A percentile compares a stretch with the other conserved stretches of the same genome.
These are phyloP conservation scores for Alternaria incomplexa DNA, from an alignment of 2,329 filamentous ascomycete species.

Conservation along the genomic window DNA sequence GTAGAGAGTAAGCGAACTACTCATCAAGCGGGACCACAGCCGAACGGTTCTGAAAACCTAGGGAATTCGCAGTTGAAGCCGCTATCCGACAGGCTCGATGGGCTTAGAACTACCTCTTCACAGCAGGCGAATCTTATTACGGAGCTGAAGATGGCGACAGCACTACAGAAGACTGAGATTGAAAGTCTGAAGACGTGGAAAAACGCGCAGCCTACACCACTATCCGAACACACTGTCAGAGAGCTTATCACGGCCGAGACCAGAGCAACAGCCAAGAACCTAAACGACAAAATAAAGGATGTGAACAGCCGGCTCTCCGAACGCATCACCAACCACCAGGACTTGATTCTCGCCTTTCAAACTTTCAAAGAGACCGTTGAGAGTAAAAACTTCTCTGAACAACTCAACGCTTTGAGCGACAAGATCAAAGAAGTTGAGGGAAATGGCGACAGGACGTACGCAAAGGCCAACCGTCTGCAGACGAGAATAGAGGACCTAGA, in stretches of 20 bases:
- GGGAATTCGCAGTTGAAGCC: background rate
- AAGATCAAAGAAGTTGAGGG: background rate
- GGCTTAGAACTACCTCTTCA: background rate
- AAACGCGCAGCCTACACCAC: background rate
- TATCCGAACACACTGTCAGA: background rate
- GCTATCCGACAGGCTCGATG: background rate
- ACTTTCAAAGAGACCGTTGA: background rate
- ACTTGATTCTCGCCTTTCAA: background rate
- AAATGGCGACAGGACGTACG: background rate
- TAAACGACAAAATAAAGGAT: background rate
- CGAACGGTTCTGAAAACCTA: background rate
- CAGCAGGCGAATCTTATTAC: background rate
- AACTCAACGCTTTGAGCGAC: background rate
- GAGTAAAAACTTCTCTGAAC: background rate
- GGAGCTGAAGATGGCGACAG: background rate
- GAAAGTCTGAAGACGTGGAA: background rate
- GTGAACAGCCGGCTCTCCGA: background rate
- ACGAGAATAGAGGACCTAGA: background rate
- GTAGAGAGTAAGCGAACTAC: background rate
- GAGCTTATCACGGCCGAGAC: background rate
- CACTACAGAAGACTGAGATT: background rate
- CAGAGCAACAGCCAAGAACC: background rate
- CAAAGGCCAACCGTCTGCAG: background rate
- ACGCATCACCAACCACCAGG: background rate
- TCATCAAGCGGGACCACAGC: background rate